A percentile compares a stretch with the other conserved stretches of the same genome.
phyloP scores from a whole-genome alignment of 2,329 filamentous ascomycete species.

The Exophiala mesophila region DNA sequence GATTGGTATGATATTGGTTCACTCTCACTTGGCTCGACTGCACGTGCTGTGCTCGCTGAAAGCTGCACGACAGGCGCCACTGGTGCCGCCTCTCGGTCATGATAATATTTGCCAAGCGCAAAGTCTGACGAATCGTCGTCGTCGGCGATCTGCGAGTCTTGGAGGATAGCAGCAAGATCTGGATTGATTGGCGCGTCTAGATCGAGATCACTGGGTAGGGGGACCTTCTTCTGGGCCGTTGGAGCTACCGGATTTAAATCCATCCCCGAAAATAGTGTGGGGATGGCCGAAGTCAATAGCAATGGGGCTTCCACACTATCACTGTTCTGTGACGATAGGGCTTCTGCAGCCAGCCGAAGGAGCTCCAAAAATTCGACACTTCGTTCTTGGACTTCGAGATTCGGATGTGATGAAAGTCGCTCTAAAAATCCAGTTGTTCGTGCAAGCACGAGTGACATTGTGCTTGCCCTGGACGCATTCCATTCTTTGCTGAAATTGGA shows the following conservation, averaged over 20 bases:
- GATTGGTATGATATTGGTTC: conserved; percentile 36
- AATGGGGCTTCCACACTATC: conserved; percentile 61
- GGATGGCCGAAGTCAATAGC: conserved; percentile 84
- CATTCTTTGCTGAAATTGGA: conserved; percentile 62
- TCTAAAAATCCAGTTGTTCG: conserved; percentile 79
- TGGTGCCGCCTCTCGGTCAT: conserved; percentile 29
- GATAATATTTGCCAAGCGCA: conserved; percentile 41
- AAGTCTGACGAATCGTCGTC: conserved; percentile 47
- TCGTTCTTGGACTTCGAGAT: conserved; percentile 89
- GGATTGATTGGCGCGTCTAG: conserved; percentile 77
- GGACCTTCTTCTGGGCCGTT: conserved; percentile 80
- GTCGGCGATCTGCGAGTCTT: conserved; percentile 36
- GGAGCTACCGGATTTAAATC: conserved; percentile 87
- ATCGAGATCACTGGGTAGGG: conserved; percentile 68
- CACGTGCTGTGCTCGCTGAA: conserved; percentile 8
- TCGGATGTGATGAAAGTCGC: conserved; percentile 71
- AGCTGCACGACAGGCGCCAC: conserved; percentile 21
- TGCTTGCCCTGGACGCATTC: conserved; percentile 68
- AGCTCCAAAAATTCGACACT: conserved; percentile 90
- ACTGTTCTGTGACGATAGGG: conserved; percentile 39
- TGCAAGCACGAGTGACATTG: conserved; percentile 70
- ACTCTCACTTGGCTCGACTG: conserved; percentile 10
- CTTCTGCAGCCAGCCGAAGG: conserved; percentile 79
- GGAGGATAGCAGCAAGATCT: conserved; percentile 63
- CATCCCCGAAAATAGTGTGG: conserved; percentile 76